A percentile compares a stretch with the other conserved stretches of the same genome.
These are phyloP conservation scores for Prunus yedoensis DNA, from an alignment of 331 rosid species.

Conservation along the genomic window DNA sequence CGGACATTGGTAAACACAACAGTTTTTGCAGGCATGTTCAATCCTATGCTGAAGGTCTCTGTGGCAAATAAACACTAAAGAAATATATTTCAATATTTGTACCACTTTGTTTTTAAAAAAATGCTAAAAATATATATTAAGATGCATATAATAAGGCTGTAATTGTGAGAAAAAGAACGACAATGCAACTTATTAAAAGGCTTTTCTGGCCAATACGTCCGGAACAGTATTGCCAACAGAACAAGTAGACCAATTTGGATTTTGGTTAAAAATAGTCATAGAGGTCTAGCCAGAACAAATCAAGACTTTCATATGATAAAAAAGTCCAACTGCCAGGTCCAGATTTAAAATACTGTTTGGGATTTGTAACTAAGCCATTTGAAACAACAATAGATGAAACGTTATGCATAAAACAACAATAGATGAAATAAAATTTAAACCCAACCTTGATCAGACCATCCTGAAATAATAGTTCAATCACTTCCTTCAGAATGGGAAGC, in stretches of 20 bases:
- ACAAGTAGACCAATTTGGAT: not conserved
- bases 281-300: not conserved
- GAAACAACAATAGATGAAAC: not conserved
- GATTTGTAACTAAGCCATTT: not conserved
- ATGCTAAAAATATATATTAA: not conserved
- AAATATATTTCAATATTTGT: conserved; percentile 34
- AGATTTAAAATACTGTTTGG: not conserved
- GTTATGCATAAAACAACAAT: not conserved
- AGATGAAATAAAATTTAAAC: conserved; percentile 5
- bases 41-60: conserved; percentile 97
- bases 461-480: conserved; percentile 92
- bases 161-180: not conserved
- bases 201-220: not conserved
- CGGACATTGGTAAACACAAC: conserved; percentile 94
- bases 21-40: conserved; percentile 99
- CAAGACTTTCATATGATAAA: not conserved
- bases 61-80: conserved; percentile 94
- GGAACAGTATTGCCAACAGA: not conserved
- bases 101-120: not conserved
- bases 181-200: not conserved
- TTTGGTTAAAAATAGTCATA: not conserved
- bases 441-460: conserved; percentile 97
- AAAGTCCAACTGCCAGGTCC: not conserved
- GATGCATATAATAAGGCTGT: not conserved
- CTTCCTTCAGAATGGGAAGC: conserved; percentile 97